Base-by-base conservation (phyloP, 345 rosid genomes). In the Anacardium occidentale region DNA sequence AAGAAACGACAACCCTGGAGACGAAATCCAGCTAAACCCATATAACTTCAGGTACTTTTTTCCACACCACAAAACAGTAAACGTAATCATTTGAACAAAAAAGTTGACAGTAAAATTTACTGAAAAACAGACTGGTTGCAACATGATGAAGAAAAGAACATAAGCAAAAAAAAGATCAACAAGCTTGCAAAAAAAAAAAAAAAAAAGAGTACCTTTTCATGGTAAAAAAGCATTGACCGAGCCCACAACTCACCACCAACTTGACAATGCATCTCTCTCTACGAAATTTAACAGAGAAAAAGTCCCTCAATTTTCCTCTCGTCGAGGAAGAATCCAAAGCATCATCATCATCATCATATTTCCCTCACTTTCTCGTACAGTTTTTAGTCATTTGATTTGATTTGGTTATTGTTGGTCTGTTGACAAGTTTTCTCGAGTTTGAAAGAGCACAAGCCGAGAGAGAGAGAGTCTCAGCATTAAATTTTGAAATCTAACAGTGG, bases 211-310 rank as follows among this genome's bases (percentile, higher is more conserved):
- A 85, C 90, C 94, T 87, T 87, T 79, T 77, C 64, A 73, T 70
- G 63, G 76, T 66, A 4, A 76, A 70, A 82, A 83, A 78, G 77
- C 68, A 79, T 69, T 65, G 87, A 74, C 76, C 48, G 89, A 85
- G 86, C 90, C 94, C 90, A 85, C 91, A 81, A 76, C 37, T 70
- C 79, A 84, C 72, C 80, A 78, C 72, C 80, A 76, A 72, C 77
- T 75, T 45, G 72, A 80, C 76, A 54, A 71, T 76, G 52, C 83
- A 84, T 80, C 82, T 74, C 77, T 71, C 9, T 24, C 17, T 22
- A 57, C 34, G 25, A 25, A 51, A 62, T 53, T 72, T 24, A 42
- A 64, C 64, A 12, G 20, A 18, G 18, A 51, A 59, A 50, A 59
- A 45, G 70, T 60, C 60, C 20, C 69, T 66, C 20, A n/a, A 48